Evolutionary conservation across 306 rosid species (phyloP), one percentile per base, ranked within the genome.

Genomic region (Vigna reflexopilosa): DNA sequence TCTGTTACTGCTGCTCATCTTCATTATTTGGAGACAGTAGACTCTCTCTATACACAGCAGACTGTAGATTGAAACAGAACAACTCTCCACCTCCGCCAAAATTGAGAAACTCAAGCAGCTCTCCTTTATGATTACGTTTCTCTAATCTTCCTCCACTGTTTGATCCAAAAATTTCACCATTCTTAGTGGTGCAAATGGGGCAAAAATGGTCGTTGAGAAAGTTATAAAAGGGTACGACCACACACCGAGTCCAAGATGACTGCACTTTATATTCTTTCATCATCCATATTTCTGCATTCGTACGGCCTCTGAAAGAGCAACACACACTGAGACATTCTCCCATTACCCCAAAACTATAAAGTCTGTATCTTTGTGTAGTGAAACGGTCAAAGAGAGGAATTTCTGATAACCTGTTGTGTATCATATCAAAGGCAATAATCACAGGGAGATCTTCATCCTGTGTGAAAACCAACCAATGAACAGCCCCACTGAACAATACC

Each of bases 261-360:
- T 13, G 52, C 52, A 44, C 28, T 9, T 38, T 54, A 19, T 80
- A 80, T 42, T 80, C 75, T 22, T 56, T 55, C 84, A 80, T 73
- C 42, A 80, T 13, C 76, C 84, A 67, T 74, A 81, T 74, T 4
- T 75, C 72, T 22, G 4, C 15, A 20, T 0, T 5, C 0, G 4
- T 26, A 7, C 7, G 0, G 19, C 47, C 7, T 1, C 5, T 5
- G 7, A 6, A 7, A 3, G 1, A 1, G 8, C 2, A 5, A 22
- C 4, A 55, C 1, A 75, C 5, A 13, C 68, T 26, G 15, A 82
- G 81, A 30, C 51, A 82, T 51, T 67, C 68, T 52, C 68, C 73
- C n/a, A 68, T 0, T 14, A 66, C 17, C 5, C 52, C 4, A 42
- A 76, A 67, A 26, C 20, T 6, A 28, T 48, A 47, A 1, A 20